Percentiles rank a stretch among this genome's conserved stretches.
Conservation (phyloP, 2,329 filamentous ascomycete genomes). For the Gremmenia infestans region DNA sequence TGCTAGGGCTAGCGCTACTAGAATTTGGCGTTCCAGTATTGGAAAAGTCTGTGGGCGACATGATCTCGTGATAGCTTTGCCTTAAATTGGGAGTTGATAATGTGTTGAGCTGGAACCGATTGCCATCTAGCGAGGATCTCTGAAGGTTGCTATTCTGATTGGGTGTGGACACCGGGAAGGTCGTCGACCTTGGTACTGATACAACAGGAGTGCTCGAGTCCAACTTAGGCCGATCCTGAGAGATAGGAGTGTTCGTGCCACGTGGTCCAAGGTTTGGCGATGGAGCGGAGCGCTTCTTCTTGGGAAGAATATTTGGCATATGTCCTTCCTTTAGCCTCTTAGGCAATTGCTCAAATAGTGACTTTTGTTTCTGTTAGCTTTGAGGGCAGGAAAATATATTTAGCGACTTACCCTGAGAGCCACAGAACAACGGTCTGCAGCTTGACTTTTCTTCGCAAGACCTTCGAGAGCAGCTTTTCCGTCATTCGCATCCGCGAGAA, state of each 20-base stretch:
- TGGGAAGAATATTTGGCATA: constrained; percentile 33
- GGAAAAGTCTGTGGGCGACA: constrained; percentile 25
- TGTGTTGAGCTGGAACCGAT: constrained; percentile 20
- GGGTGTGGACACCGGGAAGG: constrained; percentile 28
- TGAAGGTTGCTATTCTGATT: constrained; percentile 19
- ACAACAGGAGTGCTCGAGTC: constrained; percentile 3
- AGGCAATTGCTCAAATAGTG: constrained; percentile 79
- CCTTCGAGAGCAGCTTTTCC: constrained; percentile 78
- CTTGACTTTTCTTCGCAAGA: constrained; percentile 78
- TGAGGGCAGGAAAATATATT: neutral
- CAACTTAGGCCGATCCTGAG: constrained; percentile 15
- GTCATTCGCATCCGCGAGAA: constrained; percentile 78
- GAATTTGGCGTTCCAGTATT: constrained; percentile 26
- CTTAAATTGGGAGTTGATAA: constrained; percentile 25
- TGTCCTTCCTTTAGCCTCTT: constrained; percentile 57
- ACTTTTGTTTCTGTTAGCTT: constrained; percentile 42
- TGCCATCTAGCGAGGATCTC: constrained; percentile 27
- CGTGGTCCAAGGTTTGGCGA: constrained; percentile 34
- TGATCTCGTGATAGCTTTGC: constrained; percentile 25
- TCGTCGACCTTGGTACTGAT: constrained; percentile 20
- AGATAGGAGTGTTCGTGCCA: constrained; percentile 27
- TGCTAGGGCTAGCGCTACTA: constrained; percentile 13
- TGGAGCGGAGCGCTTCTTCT: constrained; percentile 55
- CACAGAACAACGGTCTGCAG: constrained; percentile 78
- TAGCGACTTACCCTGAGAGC: constrained; percentile 62